A percentile compares a stretch with the other conserved stretches of the same genome.
phyloP scores from a whole-genome alignment of 495 filamentous ascomycete species.

The Aspergillus hancockii region DNA sequence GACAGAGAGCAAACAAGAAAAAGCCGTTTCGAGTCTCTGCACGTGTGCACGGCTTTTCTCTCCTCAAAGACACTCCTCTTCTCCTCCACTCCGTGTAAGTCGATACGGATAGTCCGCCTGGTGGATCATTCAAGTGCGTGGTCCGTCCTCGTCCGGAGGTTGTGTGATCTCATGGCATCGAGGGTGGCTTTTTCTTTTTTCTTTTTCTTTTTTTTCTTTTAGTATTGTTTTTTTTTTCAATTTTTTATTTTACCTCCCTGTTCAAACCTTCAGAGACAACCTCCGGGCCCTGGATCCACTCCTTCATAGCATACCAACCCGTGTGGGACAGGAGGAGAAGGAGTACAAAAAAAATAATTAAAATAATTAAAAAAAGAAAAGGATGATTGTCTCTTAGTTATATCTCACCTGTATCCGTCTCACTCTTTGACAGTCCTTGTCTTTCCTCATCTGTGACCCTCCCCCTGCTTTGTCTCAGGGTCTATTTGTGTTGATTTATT shows the following conservation, averaged over 20 bases:
- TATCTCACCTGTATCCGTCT: constrained; percentile 13
- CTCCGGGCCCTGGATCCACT: constrained; percentile 18
- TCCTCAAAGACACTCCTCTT: no score
- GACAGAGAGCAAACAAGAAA: not conserved
- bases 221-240: no score
- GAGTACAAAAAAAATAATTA: not conserved
- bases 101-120: not conserved
- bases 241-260: constrained; percentile 4
- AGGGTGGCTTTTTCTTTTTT: constrained; percentile 13
- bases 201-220: not conserved
- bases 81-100: not conserved
- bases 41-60: constrained; percentile 2
- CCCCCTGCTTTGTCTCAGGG: not conserved
- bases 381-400: constrained; percentile 4
- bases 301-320: constrained; percentile 23
- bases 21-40: not conserved
- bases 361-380: constrained; percentile 1
- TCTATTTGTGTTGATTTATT: not conserved
- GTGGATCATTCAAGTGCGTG: not conserved
- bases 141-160: constrained; percentile 16
- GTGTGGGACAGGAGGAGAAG: constrained; percentile 17
- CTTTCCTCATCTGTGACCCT: constrained; percentile 3
- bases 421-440: constrained; percentile 13
- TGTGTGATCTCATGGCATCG: constrained; percentile 23
- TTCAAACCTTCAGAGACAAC: constrained; percentile 13